Evolutionary conservation across 441 rosid genomes (phyloP).

Genomic region (Populus hybrid): DNA sequence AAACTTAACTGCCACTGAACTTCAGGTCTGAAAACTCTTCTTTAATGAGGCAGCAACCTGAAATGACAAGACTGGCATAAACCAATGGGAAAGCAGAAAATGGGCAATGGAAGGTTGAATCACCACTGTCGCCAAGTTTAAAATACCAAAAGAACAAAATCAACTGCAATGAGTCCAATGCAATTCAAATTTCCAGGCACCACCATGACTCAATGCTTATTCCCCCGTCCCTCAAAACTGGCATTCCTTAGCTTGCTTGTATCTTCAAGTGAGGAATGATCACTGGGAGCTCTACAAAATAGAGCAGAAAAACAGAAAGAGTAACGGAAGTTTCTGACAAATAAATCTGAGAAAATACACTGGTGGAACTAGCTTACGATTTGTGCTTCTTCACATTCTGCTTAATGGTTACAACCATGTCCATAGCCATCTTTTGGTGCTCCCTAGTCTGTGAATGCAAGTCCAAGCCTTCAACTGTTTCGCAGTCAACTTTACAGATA

Average conservation of each 20-base stretch:
- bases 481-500: too few species aligned
- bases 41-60: constrained; percentile 48
- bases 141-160: constrained; percentile 37
- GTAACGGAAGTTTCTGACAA: constrained; percentile 8
- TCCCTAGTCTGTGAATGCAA: too few species aligned
- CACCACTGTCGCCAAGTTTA: constrained; percentile 38
- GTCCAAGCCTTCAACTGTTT: too few species aligned
- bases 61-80: constrained; percentile 50
- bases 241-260: constrained; percentile 41
- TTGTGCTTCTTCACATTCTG: too few species aligned
- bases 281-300: constrained; percentile 37
- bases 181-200: constrained; percentile 22
- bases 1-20: constrained; percentile 64
- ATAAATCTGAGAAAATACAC: not conserved
- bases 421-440: too few species aligned
- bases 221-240: constrained; percentile 37
- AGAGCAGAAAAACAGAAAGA: constrained; percentile 13
- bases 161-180: constrained; percentile 24
- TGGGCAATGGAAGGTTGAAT: constrained; percentile 32
- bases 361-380: not conserved
- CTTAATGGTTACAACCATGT: too few species aligned
- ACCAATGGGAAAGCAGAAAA: constrained; percentile 42
- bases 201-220: constrained; percentile 34
- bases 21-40: constrained; percentile 50
- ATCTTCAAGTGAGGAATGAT: constrained; percentile 42